Base-by-base conservation (phyloP, 78 protist genomes). In the Dictyostelium intermedium region DNA sequence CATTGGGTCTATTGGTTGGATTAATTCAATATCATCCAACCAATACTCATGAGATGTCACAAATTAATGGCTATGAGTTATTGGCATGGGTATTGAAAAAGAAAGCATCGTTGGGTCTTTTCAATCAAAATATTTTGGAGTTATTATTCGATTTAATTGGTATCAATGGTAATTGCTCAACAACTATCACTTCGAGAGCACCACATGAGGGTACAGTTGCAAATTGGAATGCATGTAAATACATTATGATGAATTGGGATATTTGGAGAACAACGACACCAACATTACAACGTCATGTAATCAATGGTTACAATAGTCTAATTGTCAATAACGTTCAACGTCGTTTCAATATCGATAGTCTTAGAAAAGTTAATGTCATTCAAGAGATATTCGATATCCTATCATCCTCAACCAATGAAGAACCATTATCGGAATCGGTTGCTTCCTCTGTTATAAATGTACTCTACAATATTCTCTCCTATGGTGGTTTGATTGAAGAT, bases 151-250 rank as follows among this genome's bases (percentile, higher is more conserved):
- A 89, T 35, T 45, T 89, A 5, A 43, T 89, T 35, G 94, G 94
- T 61, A 89, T 89, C 53, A 89, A 89, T 66, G 79, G 79, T 72
- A 72, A 72, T 34, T 30, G 39, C 6, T 32, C 34, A n/a, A 66
- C 35, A 6, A 63, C 82, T 1, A 16, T 37, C 32, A 9, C 18
- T 0, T 34, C 45, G 0, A 35, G 85, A 43, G 34, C 61, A 79
- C 82, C 78, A 7, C 37, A 23, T 9, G 94, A 89, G 13, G 94
- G 94, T 80, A 89, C 94, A 0, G 94, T 89, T 20, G 94, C 94
- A 50, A 89, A 89, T 35, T 89, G 94, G 94, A 89, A 80, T 47
- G 94, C 94, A 14, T 89, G 94, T 43, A 89, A 89, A 72, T 60
- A 89, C 3, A 47, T 89, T 13, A 43, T 89, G 87, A 78, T 89